Base-by-base conservation (phyloP, 176 grass and related monocot genomes). In the Zea luxurians region DNA sequence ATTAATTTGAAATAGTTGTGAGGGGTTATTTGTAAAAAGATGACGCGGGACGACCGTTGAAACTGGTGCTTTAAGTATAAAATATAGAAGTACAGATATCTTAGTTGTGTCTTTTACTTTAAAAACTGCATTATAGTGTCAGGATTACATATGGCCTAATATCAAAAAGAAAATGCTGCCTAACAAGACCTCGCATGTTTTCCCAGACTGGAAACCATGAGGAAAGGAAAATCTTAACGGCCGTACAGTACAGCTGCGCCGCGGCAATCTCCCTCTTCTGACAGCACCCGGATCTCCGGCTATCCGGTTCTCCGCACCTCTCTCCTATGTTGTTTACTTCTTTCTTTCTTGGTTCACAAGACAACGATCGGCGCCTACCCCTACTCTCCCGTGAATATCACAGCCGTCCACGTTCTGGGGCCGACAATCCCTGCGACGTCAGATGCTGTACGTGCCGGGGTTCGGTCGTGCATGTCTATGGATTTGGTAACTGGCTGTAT, bases 331-430 rank as follows among this genome's bases (percentile, higher is more conserved):
- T 12, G 7, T 60, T 8, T 37, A 11, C 10, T 50, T 3, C 18
- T 61, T 87, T 78, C 75, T 88, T 88, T 79, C 86, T 74, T 88
- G 86, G 66, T 48, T 75, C 16, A 36, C 75, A 88, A 88, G 86
- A 15, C 86, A 76, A 68, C 17, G 47, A 46, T 4, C 47, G 20
- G 59, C 66, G 13, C 45, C 60, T 37, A 15, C 4, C 63, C 57
- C 3, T 2, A 7, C 18, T 34, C 44, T 37, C 71, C 2, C 21
- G 48, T 42, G 41, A 38, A 0, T 80, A 88, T 83, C 86, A 13
- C 2, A 0, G 63, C 86, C 86, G 86, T 83, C 80, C 81, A 83
- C 62, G 45, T 11, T 11, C 37, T 2, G 46, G 1, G 1, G 0
- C 16, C 50, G 12, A 40, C 9, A 44, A 0, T 16, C 42, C 7